A percentile compares a stretch with the other conserved stretches of the same genome.
These are phyloP conservation scores for Cnidoscolus chayamansa DNA, from an alignment of 441 rosid species.

Conservation along the genomic window DNA sequence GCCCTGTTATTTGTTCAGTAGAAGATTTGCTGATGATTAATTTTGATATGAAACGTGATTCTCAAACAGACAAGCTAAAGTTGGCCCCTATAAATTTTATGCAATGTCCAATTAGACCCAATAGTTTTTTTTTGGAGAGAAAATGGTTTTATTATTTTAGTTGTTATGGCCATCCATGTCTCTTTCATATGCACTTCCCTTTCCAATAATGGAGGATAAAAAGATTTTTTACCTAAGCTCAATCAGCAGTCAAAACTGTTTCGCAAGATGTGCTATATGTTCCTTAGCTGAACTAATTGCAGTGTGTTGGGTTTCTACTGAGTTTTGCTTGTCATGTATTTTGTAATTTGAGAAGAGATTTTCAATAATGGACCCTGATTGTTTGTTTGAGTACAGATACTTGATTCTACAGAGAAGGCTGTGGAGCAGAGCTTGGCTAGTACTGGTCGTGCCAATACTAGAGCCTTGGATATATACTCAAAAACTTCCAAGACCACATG, in stretches of 20 bases:
- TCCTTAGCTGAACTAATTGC: too few relatives aligned
- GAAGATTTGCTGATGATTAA: neutral
- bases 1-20: neutral
- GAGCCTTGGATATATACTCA: constrained; percentile 61
- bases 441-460: constrained; percentile 66
- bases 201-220: too few relatives aligned
- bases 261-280: too few relatives aligned
- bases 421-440: constrained; percentile 86
- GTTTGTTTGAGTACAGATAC: constrained; percentile 49
- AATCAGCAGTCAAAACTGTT: too few relatives aligned
- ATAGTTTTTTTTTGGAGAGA: too few relatives aligned
- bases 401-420: constrained; percentile 83
- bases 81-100: too few relatives aligned
- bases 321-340: neutral
- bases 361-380: neutral
- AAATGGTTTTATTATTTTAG: too few relatives aligned
- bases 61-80: neutral
- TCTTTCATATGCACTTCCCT: too few relatives aligned
- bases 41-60: neutral
- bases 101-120: too few relatives aligned
- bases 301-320: neutral
- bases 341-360: neutral
- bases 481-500: constrained; percentile 75
- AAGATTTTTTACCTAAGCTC: too few relatives aligned
- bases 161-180: too few relatives aligned